Evolutionary conservation across 257 asterid genomes (phyloP).

Genomic region (Solanum stenotomum): DNA sequence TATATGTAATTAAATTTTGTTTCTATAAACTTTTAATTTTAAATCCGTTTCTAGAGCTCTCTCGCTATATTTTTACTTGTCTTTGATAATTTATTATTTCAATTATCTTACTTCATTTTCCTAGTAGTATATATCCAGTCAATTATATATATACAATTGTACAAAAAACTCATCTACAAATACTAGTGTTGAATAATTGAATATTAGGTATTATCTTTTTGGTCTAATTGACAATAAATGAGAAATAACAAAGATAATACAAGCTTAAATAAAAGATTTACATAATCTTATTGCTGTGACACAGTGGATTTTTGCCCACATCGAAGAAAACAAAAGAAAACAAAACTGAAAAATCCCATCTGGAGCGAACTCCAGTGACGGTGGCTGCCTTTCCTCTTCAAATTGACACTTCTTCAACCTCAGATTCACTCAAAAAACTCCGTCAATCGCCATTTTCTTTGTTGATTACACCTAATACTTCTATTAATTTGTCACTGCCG

Average conservation of each 20-base stretch:
- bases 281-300: background rate
- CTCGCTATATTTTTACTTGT: background rate
- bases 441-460: background rate
- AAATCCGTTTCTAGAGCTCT: background rate
- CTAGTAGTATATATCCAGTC: background rate
- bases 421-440: background rate
- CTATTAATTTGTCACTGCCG: background rate
- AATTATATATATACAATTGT: background rate
- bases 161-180: background rate
- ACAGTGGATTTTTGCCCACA: background rate
- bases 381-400: constrained; percentile 4
- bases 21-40: background rate
- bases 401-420: background rate
- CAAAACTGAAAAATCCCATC: constrained; percentile 7
- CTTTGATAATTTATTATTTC: background rate
- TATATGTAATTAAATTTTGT: background rate
- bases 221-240: background rate
- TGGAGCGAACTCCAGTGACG: constrained; percentile 20
- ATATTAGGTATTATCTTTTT: background rate
- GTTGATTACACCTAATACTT: background rate
- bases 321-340: background rate
- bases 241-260: background rate
- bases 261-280: background rate
- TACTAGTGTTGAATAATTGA: background rate
- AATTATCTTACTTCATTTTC: background rate